Percentiles rank a stretch among this genome's conserved stretches.
Evolutionary conservation across 1,139 yeast species (phyloP).

Genomic region (Suhomyces bokatorum): DNA sequence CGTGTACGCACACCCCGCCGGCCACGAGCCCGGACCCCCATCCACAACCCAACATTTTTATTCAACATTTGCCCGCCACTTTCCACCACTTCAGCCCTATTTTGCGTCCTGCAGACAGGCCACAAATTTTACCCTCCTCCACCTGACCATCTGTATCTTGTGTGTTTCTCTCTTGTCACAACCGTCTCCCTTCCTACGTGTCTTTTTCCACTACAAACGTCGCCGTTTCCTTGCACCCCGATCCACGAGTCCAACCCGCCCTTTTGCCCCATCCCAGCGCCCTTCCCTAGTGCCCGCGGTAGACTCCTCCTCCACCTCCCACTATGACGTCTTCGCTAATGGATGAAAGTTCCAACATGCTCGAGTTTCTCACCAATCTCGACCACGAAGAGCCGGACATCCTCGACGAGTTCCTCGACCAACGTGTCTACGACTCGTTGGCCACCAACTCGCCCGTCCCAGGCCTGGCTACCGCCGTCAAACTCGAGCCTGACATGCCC

Average conservation of each 20-base stretch:
- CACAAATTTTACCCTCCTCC: constrained; percentile 1
- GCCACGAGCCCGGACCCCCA: constrained; percentile 1
- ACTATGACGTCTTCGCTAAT: constrained; percentile 18
- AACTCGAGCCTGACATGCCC: constrained; percentile 16
- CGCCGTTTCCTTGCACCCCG: neutral
- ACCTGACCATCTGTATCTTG: neutral
- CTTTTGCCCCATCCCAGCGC: neutral
- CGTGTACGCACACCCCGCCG: neutral
- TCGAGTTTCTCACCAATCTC: constrained; percentile 18
- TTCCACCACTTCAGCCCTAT: neutral
- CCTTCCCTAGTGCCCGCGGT: neutral
- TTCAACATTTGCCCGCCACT: constrained; percentile 4
- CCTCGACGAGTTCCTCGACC: constrained; percentile 59
- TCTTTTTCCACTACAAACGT: neutral
- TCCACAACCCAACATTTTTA: constrained; percentile 1
- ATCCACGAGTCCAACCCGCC: neutral
- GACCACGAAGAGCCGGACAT: constrained; percentile 40
- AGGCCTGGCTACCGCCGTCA: neutral
- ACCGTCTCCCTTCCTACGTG: neutral
- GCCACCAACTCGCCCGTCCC: constrained; percentile 29
- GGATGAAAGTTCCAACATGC: constrained; percentile 16
- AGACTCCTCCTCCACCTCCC: neutral
- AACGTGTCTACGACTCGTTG: constrained; percentile 49
- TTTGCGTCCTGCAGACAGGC: neutral
- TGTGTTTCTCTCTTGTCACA: neutral